Evolutionary conservation across 257 asterid species (phyloP), one percentile per base, ranked within the genome.

Genomic region (Anisodus tanguticus): DNA sequence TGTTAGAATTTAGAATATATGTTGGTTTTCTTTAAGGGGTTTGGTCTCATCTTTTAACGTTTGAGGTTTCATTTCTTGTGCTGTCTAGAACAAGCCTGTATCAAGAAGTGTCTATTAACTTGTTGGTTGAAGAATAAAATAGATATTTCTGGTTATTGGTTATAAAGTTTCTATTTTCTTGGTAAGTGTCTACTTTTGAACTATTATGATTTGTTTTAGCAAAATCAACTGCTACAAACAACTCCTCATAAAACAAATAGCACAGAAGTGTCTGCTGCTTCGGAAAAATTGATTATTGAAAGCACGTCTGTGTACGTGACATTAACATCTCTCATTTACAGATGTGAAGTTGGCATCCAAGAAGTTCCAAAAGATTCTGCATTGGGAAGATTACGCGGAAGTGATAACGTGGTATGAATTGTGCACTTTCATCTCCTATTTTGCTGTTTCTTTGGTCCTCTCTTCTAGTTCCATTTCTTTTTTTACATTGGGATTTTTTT

Each of bases 331-430:
- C 88, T 35, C 87, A 55, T 83, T 82, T 84, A 68, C 84, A 95
- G 99, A 88, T 93, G 95, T 88, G 94, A 89, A 89, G 98, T 96
- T 86, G 98, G 99, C 85, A 85, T 92, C 86, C 97, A 90, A 89
- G 98, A 96, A 93, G 92, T 94, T 82, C 89, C 97, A 35, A 94
- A 89, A 84, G 94, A 96, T 87, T 92, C 98, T 31, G 86, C 99
- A 63, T 90, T 96, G 82, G 98, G 99, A 83, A 88, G 98, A 91
- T 89, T 93, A 84, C 85, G 87, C 86, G 98, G 99, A 82, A 96
- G 99, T 87, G 99, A 96, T 87, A 96, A 96, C 83, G 90, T 93
- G 97, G 99, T 96, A 88, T 88, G 91, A 51, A 31, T 80, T 74
- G 22, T 83, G 63, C 47, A 83, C 17, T 45, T 49, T 54, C 60